Percentiles rank a stretch among this genome's conserved stretches.
phyloP scores from a whole-genome alignment of 331 rosid species.

The Cydonia oblonga region DNA sequence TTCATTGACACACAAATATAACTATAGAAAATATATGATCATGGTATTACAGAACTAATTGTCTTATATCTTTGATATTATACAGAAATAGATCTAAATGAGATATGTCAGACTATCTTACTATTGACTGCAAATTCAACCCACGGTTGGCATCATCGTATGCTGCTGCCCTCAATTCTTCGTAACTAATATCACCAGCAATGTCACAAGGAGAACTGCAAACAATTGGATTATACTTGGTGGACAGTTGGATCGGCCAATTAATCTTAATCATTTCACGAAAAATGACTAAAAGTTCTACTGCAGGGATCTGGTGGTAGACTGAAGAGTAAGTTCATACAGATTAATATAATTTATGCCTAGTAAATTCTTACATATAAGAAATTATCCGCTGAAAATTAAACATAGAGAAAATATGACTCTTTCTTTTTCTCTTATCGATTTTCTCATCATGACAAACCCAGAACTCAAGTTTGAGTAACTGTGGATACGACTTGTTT shows the following conservation, averaged over 20 bases:
- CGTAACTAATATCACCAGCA: constrained; percentile 75
- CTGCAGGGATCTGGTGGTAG: not conserved
- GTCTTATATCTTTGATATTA: not conserved
- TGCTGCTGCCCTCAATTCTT: constrained; percentile 78
- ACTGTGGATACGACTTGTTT: not conserved
- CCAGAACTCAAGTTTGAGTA: not conserved
- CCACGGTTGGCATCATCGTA: constrained; percentile 77
- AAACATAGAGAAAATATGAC: not conserved
- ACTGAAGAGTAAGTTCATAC: not conserved
- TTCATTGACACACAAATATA: not conserved
- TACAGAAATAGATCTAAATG: not conserved
- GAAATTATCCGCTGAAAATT: not conserved
- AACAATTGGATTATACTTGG: constrained; percentile 4
- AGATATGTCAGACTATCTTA: constrained; percentile 30
- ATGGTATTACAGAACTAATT: not conserved
- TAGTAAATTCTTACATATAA: not conserved
- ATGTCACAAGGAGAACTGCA: constrained; percentile 77
- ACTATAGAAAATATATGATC: not conserved
- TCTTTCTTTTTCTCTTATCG: not conserved
- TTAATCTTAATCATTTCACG: constrained; percentile 9
- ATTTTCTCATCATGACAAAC: not conserved
- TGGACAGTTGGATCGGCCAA: not conserved
- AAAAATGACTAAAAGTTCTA: not conserved
- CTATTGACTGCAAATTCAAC: constrained; percentile 54
- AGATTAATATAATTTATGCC: not conserved